Evolutionary conservation across 768 basidiomycete genomes (phyloP), one percentile per base, ranked within the genome.

Genomic region (Podaxis rugospora): DNA sequence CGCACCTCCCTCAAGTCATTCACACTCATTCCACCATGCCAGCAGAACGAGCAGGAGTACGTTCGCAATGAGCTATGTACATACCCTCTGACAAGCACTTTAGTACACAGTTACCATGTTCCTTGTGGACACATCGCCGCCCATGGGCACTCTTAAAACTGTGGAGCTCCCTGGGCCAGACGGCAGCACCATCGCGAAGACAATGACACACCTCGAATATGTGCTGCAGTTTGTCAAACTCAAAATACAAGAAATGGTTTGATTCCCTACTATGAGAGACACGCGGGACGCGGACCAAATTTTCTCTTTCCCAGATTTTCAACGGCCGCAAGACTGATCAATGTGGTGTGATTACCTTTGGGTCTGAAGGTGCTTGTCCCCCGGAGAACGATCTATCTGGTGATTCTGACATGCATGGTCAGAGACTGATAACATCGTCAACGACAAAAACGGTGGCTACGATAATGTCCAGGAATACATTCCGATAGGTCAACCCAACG

Each of bases 301-400:
- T 53, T 40, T 28, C 59, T 55, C 32, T 44, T 51, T 49, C 27
- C 16, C 64, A 98, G 95, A 94, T 98, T 65, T 94, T 87, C 69
- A 86, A 90, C 65, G 91, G 89, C 13, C 81, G 95, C 44, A 97
- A 96, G 77, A 98, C 95, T 9, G 95, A 96, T 69, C 87, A 93
- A 69, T 93, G 93, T 69, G 92, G 93, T n/a, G 84, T 98, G 28
- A 81, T 97, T 51, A 74, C 88, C 2, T 94, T 93, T 67, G 95
- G 93, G n/a, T 85, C 89, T 1, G 86, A 92, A 71, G 84, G 93
- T 80, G 64, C 49, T 60, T 9, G 18, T 44, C 11, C 11, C 39
- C n/a, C 36, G 5, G n/a, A 11, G 6, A n/a, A 35, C 47, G 27
- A 13, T 21, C 23, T 18, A 14, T 11, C n/a, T 39, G 46, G n/a